Conservation (phyloP, 2,329 filamentous ascomycete genomes). For the Proliferodiscus dingleyae region DNA sequence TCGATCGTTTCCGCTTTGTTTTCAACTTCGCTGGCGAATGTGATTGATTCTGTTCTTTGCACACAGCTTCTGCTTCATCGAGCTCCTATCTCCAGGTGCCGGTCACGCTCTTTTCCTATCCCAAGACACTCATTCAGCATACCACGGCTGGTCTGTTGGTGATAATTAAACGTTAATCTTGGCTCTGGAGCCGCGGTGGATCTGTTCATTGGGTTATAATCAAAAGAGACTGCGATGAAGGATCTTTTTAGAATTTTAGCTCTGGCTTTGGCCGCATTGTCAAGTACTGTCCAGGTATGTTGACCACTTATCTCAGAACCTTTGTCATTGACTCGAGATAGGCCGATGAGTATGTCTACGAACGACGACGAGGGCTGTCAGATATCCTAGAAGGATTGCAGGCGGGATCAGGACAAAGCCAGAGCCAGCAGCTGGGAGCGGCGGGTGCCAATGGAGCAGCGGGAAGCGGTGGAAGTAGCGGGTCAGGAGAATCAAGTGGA, state of each 20-base stretch:
- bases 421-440: constrained; percentile 1
- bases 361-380: constrained; percentile 13
- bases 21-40: constrained; percentile 16
- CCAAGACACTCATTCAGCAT: constrained; percentile 20
- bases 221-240: constrained; percentile 25
- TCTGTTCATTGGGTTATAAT: constrained; percentile 5
- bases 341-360: constrained; percentile 10
- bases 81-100: constrained; percentile 24
- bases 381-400: constrained; percentile 19
- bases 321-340: constrained; percentile 9
- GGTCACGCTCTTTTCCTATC: constrained; percentile 25
- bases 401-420: constrained; percentile 1
- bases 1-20: constrained; percentile 10
- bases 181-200: constrained; percentile 4
- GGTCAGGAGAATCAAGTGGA: not conserved
- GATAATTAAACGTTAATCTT: constrained; percentile 15
- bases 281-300: constrained; percentile 22
- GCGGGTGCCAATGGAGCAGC: constrained; percentile 3
- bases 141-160: constrained; percentile 29
- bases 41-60: constrained; percentile 14
- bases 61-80: constrained; percentile 13
- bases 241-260: constrained; percentile 18
- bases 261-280: constrained; percentile 18
- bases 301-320: not conserved
- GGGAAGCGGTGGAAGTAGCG: not conserved